Conservation (phyloP, 345 rosid genomes). For the Bretschneidera sinensis region DNA sequence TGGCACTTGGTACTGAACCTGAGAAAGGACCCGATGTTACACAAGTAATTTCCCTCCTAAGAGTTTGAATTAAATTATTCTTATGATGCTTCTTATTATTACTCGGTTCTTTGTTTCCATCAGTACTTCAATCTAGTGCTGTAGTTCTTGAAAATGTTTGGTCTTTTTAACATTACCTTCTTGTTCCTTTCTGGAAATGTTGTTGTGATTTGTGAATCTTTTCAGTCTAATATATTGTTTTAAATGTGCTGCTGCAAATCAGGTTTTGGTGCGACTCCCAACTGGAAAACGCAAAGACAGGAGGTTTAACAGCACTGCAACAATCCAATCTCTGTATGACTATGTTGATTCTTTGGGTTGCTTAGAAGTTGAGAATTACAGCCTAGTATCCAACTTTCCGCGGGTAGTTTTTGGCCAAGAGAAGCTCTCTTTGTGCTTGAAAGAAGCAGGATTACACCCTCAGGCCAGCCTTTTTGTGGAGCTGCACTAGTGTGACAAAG, state of each 20-base stretch:
- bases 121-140: background rate
- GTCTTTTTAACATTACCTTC: too few relatives aligned
- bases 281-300: conserved; percentile 92
- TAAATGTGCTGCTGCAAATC: background rate
- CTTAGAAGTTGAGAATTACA: conserved; percentile 66
- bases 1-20: conserved; percentile 82
- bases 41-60: conserved; percentile 44
- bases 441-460: conserved; percentile 95
- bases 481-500: conserved; percentile 38
- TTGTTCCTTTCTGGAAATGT: too few relatives aligned
- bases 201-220: too few relatives aligned
- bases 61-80: background rate
- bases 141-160: too few relatives aligned
- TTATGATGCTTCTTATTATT: background rate
- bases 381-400: conserved; percentile 86
- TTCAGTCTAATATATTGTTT: background rate
- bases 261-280: conserved; percentile 94
- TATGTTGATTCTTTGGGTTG: conserved; percentile 90
- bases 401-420: conserved; percentile 68
- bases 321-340: conserved; percentile 66
- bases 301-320: conserved; percentile 59
- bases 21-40: conserved; percentile 86
- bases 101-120: background rate
- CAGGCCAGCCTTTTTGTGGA: conserved; percentile 98
- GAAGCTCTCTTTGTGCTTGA: conserved; percentile 50